Conservation (phyloP, 495 filamentous ascomycete genomes). For the Neurospora sp. region DNA sequence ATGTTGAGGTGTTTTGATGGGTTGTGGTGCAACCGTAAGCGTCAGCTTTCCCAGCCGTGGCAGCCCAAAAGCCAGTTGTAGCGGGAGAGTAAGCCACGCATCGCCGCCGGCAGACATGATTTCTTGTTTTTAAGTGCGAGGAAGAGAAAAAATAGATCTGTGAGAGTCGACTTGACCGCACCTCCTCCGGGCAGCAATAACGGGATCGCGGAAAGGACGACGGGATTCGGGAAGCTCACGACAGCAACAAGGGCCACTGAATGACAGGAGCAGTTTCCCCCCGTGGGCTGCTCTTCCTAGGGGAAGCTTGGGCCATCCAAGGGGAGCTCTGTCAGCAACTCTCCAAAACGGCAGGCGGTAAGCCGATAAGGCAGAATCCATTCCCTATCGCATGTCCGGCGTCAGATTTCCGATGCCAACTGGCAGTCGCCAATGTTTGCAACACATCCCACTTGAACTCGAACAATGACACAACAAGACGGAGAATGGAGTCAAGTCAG, state of each 20-base stretch:
- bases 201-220: neutral
- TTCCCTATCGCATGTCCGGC: conserved; percentile 3
- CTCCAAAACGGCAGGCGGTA: conserved; percentile 5
- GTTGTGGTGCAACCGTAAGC: neutral
- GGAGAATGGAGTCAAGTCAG: conserved; percentile 19
- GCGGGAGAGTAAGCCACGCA: neutral
- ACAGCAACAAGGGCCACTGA: neutral
- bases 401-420: neutral
- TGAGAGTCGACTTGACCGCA: neutral
- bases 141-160: neutral
- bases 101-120: neutral
- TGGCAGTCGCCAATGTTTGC: neutral
- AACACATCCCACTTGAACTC: neutral
- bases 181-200: neutral
- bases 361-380: conserved; percentile 2
- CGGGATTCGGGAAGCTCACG: neutral
- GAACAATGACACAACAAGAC: conserved; percentile 4
- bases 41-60: neutral
- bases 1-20: neutral
- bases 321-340: neutral
- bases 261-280: neutral
- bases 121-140: neutral
- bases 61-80: neutral
- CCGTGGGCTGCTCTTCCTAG: neutral
- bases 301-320: neutral